Evolutionary conservation across 108 stramenopile genomes (phyloP).

Genomic region (Pseudonitzschia multistriata): DNA sequence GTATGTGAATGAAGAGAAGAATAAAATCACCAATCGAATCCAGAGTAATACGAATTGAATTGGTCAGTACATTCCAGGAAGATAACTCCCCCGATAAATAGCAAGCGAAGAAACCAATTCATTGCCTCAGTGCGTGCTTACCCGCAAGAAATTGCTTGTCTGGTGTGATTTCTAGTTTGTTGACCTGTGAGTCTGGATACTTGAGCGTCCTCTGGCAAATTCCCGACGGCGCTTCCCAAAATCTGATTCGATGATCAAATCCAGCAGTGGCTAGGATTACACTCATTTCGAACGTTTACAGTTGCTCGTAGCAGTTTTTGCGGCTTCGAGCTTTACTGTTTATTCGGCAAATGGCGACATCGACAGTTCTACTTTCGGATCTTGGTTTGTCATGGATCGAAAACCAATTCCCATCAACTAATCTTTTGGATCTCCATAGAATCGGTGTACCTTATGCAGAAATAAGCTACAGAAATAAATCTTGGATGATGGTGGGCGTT

Average conservation of each 20-base stretch:
- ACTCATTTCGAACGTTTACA: conserved; percentile 47
- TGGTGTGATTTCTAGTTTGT: conserved; percentile 90
- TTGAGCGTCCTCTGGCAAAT: conserved; percentile 86
- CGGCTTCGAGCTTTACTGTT: background rate
- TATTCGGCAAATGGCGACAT: background rate
- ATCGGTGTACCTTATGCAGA: no score
- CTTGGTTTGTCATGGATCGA: no score
- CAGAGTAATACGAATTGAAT: background rate
- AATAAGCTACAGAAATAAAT: no score
- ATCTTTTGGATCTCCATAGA: no score
- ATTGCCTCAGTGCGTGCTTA: background rate
- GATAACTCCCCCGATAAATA: no score
- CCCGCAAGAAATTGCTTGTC: conserved; percentile 62
- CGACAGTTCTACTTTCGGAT: no score
- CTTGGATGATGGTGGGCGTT: no score
- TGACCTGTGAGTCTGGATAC: conserved; percentile 85
- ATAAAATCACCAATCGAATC: background rate
- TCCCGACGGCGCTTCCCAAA: conserved; percentile 97
- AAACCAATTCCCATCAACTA: no score
- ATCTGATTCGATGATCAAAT: conserved; percentile 96
- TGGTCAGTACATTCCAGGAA: no score
- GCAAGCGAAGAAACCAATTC: background rate
- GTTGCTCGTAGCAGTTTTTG: background rate
- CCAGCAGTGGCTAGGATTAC: conserved; percentile 97
- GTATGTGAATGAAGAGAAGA: background rate